phyloP scores from a whole-genome alignment of 345 rosid genomes.

The Pistacia atlantica region DNA sequence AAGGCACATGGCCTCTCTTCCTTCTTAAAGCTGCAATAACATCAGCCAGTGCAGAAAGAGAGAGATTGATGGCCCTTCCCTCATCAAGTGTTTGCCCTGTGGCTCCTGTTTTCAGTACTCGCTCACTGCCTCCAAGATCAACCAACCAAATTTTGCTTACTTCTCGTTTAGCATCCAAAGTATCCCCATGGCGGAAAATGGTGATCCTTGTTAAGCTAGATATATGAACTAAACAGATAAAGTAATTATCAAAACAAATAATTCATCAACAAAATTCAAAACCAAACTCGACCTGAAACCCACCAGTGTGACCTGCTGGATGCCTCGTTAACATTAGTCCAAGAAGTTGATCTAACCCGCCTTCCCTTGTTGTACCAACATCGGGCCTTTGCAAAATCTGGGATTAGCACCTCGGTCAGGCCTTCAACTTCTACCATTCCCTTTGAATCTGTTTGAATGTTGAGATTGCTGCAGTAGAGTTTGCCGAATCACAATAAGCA shows the following conservation, averaged over 20 bases:
- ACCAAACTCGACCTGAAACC: slow-evolving; percentile 32
- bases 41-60: slow-evolving; percentile 93
- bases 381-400: slow-evolving; percentile 61
- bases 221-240: slow-evolving; percentile 57
- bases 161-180: slow-evolving; percentile 53
- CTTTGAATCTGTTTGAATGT: slow-evolving; percentile 85
- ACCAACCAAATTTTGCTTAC: slow-evolving; percentile 95
- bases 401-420: slow-evolving; percentile 70
- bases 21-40: slow-evolving; percentile 89
- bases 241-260: slow-evolving; percentile 43
- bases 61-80: slow-evolving; percentile 88
- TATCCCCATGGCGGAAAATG: slow-evolving; percentile 59
- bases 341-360: slow-evolving; percentile 73
- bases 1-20: slow-evolving; percentile 88
- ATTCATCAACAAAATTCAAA: slow-evolving; percentile 16
- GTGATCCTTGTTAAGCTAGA: slow-evolving; percentile 89
- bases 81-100: slow-evolving; percentile 83
- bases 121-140: slow-evolving; percentile 97
- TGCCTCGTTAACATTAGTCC: slow-evolving; percentile 84
- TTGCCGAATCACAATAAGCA: slow-evolving; percentile 28
- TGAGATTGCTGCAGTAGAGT: slow-evolving; percentile 70
- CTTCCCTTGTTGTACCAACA: slow-evolving; percentile 86
- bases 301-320: slow-evolving; percentile 98
- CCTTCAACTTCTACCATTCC: slow-evolving; percentile 85
- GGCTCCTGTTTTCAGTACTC: slow-evolving; percentile 82